Evolutionary conservation across 148 eudicot genomes (phyloP), one percentile per base, ranked within the genome.

Genomic region (Nepenthes mirabilis): DNA sequence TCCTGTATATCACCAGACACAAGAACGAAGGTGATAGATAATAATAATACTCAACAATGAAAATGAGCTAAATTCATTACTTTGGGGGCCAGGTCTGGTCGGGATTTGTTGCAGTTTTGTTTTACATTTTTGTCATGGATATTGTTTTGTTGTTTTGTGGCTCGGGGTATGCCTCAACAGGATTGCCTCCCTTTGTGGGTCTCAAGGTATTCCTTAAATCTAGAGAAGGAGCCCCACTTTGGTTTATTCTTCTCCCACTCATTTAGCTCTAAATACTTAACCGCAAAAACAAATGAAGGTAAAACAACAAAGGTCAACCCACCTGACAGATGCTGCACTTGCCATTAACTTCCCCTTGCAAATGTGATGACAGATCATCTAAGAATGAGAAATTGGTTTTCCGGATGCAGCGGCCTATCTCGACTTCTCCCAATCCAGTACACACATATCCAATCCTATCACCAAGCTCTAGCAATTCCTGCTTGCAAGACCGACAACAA

Each of bases 261-360:
- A 23, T 40, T 40, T 40, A 3, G 6, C 45, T 40, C 45, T 40
- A 40, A 40, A 49, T 6, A 45, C 11, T 10, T 49, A 0, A 6
- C 52, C 6, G 14, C 3, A 49, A 2, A 11, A 5, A 49, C 10
- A 49, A 49, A 5, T n/a, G 10, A 12, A 49, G 48, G 6, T 45
- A 45, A 5, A 6, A 5, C 11, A 5, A 12, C 11, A n/a, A n/a
- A n/a, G 1, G 13, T 5, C 52, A 49, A 49, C 6, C 13, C 36
- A 85, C 91, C 84, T 85, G 91, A 58, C 91, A 85, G 59, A 87
- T 87, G 71, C 83, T 91, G 84, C 97, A 91, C 60, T 87, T 85
- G 59, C 76, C 55, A 63, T 84, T 86, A 45, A 65, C 63, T 56
- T 78, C 86, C 0, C 66, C 64, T 35, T 63, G 67, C 14, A 72